Percentiles rank a stretch among this genome's conserved stretches.
These are phyloP conservation scores for Solanum lignicaule DNA, from an alignment of 257 asterid genomes.

Conservation along the genomic window DNA sequence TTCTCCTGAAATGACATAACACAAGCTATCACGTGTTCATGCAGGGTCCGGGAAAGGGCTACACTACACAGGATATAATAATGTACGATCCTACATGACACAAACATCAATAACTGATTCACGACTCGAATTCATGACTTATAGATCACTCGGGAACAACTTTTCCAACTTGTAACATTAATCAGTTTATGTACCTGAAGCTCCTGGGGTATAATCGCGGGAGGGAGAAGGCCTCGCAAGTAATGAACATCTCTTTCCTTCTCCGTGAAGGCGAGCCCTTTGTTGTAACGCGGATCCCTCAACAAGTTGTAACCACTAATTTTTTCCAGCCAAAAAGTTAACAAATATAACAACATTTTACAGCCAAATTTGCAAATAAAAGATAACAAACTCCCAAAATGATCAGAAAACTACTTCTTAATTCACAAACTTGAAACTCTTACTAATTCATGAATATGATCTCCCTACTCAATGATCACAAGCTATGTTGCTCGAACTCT, in stretches of 20 bases:
- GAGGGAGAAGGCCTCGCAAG: conserved; percentile 79
- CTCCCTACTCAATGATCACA: not conserved
- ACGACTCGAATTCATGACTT: not conserved
- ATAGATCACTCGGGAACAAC: not conserved
- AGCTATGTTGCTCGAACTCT: not conserved
- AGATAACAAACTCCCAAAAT: not conserved
- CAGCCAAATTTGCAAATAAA: not conserved
- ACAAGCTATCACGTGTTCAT: not conserved
- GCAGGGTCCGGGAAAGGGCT: not conserved
- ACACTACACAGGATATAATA: not conserved
- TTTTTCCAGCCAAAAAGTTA: not conserved
- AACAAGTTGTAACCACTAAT: conserved; percentile 57
- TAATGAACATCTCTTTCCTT: conserved; percentile 79
- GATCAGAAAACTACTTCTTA: not conserved
- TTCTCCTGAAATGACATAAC: conserved; percentile 47
- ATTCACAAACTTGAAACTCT: not conserved
- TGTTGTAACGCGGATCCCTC: conserved; percentile 83
- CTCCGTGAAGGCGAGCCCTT: conserved; percentile 77
- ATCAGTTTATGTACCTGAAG: conserved; percentile 43
- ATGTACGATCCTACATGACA: not conserved
- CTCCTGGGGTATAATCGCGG: conserved; percentile 37
- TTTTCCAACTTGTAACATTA: not conserved
- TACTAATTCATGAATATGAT: not conserved
- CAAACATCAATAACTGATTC: not conserved
- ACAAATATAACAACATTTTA: not conserved